phyloP scores from a whole-genome alignment of 805 yeast genomes.

The Saturnispora zaruensis region DNA sequence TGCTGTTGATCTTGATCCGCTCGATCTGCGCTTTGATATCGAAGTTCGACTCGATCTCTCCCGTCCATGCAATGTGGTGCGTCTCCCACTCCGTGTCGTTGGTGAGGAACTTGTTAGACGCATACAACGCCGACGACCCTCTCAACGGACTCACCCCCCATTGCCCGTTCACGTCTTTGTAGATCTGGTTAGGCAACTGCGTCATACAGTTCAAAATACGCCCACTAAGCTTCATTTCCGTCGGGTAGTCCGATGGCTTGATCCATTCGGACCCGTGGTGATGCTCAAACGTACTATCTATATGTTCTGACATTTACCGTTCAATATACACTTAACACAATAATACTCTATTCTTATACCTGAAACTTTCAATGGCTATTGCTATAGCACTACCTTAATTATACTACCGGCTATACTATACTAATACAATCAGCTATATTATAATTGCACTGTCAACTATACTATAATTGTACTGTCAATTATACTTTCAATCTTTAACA shows the following conservation, averaged over 20 bases:
- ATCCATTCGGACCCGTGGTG: slow-evolving; percentile 6
- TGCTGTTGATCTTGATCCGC: background rate
- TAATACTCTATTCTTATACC: too few species aligned
- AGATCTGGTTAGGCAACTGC: slow-evolving; percentile 55
- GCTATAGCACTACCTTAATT: background rate
- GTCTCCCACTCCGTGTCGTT: slow-evolving; percentile 77
- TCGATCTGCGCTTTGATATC: slow-evolving; percentile 1
- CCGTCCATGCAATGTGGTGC: slow-evolving; percentile 90
- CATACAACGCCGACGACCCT: slow-evolving; percentile 79
- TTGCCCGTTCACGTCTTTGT: slow-evolving; percentile 30
- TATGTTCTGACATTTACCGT: background rate
- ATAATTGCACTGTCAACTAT: too few species aligned
- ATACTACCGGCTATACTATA: background rate
- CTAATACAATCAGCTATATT: too few species aligned
- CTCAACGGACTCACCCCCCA: slow-evolving; percentile 60
- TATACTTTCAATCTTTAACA: background rate
- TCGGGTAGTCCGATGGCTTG: slow-evolving; percentile 17
- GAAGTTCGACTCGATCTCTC: slow-evolving; percentile 50
- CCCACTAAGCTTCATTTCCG: slow-evolving; percentile 43
- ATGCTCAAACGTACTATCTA: background rate
- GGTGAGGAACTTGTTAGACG: slow-evolving; percentile 58
- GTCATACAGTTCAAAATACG: slow-evolving; percentile 62
- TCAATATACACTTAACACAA: too few species aligned
- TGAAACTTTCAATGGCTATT: background rate
- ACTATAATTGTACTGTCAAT: background rate